phyloP scores from a whole-genome alignment of 1,284 basidiomycete genomes.

The Rhodotorula sp. region DNA sequence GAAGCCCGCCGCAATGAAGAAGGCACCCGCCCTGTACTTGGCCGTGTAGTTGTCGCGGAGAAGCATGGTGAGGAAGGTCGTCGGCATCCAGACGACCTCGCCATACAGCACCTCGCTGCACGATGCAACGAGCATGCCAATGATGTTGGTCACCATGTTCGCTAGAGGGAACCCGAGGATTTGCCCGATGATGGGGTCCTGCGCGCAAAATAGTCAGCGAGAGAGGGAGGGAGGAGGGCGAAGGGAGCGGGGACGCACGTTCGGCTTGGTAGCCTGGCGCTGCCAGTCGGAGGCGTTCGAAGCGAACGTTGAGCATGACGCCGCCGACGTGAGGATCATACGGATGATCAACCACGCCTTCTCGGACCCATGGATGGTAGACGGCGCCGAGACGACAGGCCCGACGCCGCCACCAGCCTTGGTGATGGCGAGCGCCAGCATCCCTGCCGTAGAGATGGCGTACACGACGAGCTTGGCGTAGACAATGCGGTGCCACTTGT shows the following conservation, averaged over 20 bases:
- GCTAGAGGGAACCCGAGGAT: conserved; percentile 34
- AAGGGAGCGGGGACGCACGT: conserved; percentile 9
- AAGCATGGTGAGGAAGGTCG: conserved; percentile 11
- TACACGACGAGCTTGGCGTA: conserved; percentile 47
- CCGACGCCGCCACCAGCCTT: conserved; percentile 35
- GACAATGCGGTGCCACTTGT: conserved; percentile 45
- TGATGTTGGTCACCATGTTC: conserved; percentile 15
- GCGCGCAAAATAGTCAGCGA: background rate
- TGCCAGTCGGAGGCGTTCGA: conserved; percentile 30
- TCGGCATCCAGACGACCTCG: conserved; percentile 30
- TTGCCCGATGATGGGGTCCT: conserved; percentile 43
- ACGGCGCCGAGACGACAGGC: conserved; percentile 2
- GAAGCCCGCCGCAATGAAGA: conserved; percentile 30
- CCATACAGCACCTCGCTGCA: conserved; percentile 16
- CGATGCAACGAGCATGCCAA: conserved; percentile 30
- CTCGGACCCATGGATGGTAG: conserved; percentile 3
- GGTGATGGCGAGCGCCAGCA: conserved; percentile 14
- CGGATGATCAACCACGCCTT: conserved; percentile 20
- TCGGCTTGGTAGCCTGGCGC: conserved; percentile 28
- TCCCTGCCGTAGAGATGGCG: conserved; percentile 41
- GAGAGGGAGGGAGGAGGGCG: background rate
- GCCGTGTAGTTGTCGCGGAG: conserved; percentile 21
- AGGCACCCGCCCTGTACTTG: conserved; percentile 16
- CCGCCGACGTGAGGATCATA: conserved; percentile 24
- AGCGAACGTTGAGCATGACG: conserved; percentile 25